Conservation (phyloP, 2,329 filamentous ascomycete species). For the Microsporum ferrugineum region DNA sequence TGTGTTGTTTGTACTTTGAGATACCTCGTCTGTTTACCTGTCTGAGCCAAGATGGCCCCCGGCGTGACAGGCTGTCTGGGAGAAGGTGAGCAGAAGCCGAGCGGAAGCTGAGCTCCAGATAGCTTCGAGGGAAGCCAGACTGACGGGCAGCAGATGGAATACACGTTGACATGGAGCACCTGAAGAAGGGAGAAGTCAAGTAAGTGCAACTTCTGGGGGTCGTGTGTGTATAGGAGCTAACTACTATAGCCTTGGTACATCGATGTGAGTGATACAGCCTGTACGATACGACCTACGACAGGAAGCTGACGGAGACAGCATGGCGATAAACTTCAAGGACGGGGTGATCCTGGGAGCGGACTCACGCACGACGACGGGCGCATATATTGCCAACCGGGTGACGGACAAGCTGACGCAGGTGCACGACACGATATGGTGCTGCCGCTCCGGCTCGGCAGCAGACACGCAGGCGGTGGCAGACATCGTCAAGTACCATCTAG, state of each 20-base stretch:
- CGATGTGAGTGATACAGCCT: conserved; percentile 57
- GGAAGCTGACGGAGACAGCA: conserved; percentile 45
- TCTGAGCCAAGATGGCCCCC: conserved; percentile 11
- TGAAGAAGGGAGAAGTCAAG: conserved; percentile 99
- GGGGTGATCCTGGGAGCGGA: conserved; percentile 95
- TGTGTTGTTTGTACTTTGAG: neutral
- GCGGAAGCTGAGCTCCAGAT: neutral
- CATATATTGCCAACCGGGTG: conserved; percentile 97
- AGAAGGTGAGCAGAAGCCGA: conserved; percentile 11
- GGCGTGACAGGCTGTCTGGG: conserved; percentile 14
- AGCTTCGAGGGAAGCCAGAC: conserved; percentile 14
- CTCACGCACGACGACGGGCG: conserved; percentile 90
- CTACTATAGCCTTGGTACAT: conserved; percentile 70
- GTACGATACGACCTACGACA: neutral
- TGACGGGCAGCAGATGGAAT: conserved; percentile 68
- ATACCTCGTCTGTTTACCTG: neutral
- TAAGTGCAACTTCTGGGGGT: conserved; percentile 40
- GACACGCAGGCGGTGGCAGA: conserved; percentile 97
- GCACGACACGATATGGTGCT: conserved; percentile 99
- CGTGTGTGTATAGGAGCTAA: neutral
- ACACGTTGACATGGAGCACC: conserved; percentile 94
- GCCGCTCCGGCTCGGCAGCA: conserved; percentile 90
- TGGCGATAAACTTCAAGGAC: conserved; percentile 98
- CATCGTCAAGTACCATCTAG: conserved; percentile 93
- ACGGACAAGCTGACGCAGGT: conserved; percentile 99